Evolutionary conservation across 495 filamentous ascomycete species (phyloP).

Genomic region (Staphylotrichum longicolle): DNA sequence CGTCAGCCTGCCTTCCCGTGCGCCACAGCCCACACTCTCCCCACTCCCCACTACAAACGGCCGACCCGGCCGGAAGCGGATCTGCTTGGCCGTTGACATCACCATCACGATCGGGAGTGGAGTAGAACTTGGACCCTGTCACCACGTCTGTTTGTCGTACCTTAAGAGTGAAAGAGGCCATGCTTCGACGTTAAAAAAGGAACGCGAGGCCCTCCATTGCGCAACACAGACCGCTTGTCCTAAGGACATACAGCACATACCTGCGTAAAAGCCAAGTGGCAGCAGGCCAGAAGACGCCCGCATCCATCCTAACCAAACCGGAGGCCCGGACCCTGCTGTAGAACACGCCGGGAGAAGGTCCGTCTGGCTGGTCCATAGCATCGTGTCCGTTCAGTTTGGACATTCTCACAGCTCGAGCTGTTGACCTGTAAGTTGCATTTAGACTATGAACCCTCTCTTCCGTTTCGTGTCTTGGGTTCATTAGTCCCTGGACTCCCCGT

Average conservation of each 20-base stretch:
- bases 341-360: not conserved
- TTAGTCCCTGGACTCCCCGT: too few species aligned
- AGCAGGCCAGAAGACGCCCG: slow-evolving; percentile 7
- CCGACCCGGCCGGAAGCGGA: slow-evolving; percentile 5
- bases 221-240: not conserved
- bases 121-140: not conserved
- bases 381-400: not conserved
- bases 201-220: not conserved
- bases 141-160: not conserved
- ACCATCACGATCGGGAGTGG: not conserved
- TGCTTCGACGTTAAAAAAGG: too few species aligned
- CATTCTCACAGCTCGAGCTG: slow-evolving; percentile 9
- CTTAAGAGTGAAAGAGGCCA: not conserved
- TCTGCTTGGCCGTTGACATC: slow-evolving; percentile 16
- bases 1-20: too few species aligned
- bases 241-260: not conserved
- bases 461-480: not conserved
- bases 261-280: not conserved
- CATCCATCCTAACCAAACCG: not conserved
- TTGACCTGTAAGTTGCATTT: not conserved
- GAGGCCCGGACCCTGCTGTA: slow-evolving; percentile 5
- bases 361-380: not conserved
- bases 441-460: not conserved
- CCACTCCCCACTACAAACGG: slow-evolving; percentile 4
- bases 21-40: too few species aligned